A percentile compares a stretch with the other conserved stretches of the same genome.
phyloP scores from a whole-genome alignment of 306 rosid species.

The Macrotyloma uniflorum region DNA sequence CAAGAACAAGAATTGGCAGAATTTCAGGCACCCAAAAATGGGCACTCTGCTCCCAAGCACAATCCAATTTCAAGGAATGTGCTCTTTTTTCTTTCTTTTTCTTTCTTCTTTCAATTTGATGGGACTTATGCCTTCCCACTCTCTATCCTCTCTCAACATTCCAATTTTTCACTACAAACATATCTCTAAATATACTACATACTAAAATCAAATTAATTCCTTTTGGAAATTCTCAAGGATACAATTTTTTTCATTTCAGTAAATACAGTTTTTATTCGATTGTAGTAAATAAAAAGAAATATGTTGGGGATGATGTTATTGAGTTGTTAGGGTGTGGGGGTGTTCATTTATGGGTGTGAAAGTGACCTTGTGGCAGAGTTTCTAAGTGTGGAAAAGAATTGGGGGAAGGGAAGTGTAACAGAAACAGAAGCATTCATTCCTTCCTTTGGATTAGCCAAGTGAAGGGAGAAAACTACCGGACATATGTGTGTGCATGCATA shows the following conservation, averaged over 20 bases:
- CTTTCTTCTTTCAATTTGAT: background rate
- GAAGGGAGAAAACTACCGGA: background rate
- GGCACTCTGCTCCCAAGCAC: constrained; percentile 15
- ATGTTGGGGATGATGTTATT: too few relatives aligned
- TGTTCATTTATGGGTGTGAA: constrained; percentile 55
- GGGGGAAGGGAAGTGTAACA: background rate
- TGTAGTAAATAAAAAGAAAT: too few relatives aligned
- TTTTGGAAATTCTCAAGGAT: too few relatives aligned
- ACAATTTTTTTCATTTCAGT: too few relatives aligned
- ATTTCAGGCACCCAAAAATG: constrained; percentile 39
- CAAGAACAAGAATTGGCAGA: background rate
- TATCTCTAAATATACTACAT: too few relatives aligned
- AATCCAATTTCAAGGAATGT: constrained; percentile 25
- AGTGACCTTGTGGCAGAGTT: constrained; percentile 33
- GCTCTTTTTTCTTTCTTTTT: background rate
- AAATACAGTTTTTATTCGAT: too few relatives aligned
- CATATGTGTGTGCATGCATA: background rate
- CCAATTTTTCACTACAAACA: too few relatives aligned
- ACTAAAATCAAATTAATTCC: too few relatives aligned
- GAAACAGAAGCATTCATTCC: background rate
- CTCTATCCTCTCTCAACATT: too few relatives aligned
- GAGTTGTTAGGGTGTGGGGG: constrained; percentile 7
- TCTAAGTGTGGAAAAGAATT: background rate
- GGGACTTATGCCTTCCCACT: background rate
- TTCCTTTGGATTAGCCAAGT: background rate